Evolutionary conservation across 345 rosid genomes (phyloP).

Genomic region (Boechera divaricarpa): DNA sequence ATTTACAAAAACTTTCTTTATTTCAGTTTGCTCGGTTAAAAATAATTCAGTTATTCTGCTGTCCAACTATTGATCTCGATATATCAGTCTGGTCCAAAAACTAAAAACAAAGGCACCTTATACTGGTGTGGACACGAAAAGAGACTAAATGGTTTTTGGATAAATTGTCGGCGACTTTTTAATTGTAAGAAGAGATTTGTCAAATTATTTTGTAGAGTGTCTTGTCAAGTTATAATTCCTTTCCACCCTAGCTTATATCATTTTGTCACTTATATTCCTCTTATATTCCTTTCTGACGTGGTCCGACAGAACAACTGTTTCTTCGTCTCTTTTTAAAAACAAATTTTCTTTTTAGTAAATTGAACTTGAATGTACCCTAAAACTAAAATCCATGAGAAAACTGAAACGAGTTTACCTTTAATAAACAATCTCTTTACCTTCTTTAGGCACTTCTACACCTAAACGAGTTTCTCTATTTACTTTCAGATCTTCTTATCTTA

Average conservation of each 20-base stretch:
- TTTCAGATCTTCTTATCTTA: no score
- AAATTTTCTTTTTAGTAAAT: no score
- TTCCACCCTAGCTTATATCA: neutral
- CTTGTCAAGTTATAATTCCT: neutral
- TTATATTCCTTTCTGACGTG: conserved; percentile 17
- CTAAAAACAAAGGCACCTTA: neutral
- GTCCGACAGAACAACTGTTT: conserved; percentile 28
- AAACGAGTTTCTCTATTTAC: no score
- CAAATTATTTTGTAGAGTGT: neutral
- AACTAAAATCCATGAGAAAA: no score
- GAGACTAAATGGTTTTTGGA: conserved; percentile 17
- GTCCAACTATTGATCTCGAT: no score
- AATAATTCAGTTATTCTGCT: no score
- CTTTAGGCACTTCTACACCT: no score
- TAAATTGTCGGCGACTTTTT: conserved; percentile 15
- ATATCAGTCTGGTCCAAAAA: no score
- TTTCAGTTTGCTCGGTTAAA: no score
- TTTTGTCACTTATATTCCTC: conserved; percentile 22
- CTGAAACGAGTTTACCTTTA: no score
- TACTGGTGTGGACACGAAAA: conserved; percentile 17
- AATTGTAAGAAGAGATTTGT: neutral
- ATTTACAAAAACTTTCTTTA: no score
- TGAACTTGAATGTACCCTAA: neutral
- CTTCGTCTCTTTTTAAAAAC: neutral
- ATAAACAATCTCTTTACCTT: no score